phyloP scores from a whole-genome alignment of 2,329 filamentous ascomycete species.

The Orbilia javanica region DNA sequence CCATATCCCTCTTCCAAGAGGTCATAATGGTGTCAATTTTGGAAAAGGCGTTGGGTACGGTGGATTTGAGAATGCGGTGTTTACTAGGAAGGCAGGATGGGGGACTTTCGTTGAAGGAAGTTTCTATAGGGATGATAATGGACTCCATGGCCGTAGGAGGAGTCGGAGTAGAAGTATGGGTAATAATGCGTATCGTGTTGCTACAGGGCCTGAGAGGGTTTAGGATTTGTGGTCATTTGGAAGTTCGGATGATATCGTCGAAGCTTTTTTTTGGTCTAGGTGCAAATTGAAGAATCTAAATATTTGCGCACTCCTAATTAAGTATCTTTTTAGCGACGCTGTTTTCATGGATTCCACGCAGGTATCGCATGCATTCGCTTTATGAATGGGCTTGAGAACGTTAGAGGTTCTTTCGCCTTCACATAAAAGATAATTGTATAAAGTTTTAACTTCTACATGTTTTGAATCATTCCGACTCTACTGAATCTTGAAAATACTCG shows the following conservation, averaged over 20 bases:
- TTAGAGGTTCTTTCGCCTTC: neutral
- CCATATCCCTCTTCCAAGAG: slow-evolving; percentile 75
- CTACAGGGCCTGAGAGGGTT: slow-evolving; percentile 24
- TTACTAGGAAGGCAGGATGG: slow-evolving; percentile 74
- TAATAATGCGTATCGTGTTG: slow-evolving; percentile 6
- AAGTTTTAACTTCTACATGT: too few relatives aligned
- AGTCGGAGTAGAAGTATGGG: slow-evolving; percentile 41
- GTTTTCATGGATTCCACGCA: neutral
- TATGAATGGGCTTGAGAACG: neutral
- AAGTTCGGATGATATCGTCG: neutral
- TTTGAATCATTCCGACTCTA: too few relatives aligned
- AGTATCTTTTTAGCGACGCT: neutral
- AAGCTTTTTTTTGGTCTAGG: neutral
- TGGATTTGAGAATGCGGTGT: slow-evolving; percentile 71
- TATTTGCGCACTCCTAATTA: neutral
- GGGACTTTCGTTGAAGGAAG: slow-evolving; percentile 64
- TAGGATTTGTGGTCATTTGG: neutral
- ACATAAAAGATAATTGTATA: neutral
- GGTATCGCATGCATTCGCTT: neutral
- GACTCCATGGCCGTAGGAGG: slow-evolving; percentile 29
- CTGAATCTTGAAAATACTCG: too few relatives aligned
- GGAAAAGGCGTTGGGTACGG: slow-evolving; percentile 67
- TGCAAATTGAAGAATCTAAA: neutral
- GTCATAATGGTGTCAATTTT: slow-evolving; percentile 68
- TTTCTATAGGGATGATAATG: slow-evolving; percentile 11